These are phyloP conservation scores for Musa beccarii DNA, from an alignment of 176 grass and related monocot species.

Conservation along the genomic window DNA sequence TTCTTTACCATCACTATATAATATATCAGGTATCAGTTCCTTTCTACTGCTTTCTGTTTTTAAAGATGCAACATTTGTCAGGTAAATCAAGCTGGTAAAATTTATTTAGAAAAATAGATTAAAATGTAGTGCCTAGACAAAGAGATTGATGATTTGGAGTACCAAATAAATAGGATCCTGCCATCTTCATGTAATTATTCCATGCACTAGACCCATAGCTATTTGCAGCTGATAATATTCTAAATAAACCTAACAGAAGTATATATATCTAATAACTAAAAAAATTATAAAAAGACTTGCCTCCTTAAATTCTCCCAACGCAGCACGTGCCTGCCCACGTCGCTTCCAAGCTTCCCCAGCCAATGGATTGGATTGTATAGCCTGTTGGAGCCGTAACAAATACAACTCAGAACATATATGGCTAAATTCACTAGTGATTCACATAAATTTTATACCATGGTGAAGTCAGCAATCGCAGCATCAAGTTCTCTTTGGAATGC, in stretches of 20 bases:
- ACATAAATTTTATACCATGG: constrained; percentile 48
- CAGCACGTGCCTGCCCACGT: constrained; percentile 90
- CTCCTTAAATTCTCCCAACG: constrained; percentile 87
- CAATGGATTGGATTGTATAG: constrained; percentile 77
- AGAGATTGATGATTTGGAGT: neutral
- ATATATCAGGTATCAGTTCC: no score
- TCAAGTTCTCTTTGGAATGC: constrained; percentile 97
- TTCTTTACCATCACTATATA: neutral
- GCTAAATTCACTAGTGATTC: neutral
- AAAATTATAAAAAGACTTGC: constrained; percentile 18
- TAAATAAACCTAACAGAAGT: neutral
- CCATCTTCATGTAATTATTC: neutral
- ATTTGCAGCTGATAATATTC: neutral
- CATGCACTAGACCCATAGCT: neutral
- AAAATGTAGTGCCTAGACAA: neutral
- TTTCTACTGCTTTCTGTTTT: no score
- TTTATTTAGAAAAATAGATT: neutral
- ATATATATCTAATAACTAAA: neutral
- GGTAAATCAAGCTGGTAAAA: neutral
- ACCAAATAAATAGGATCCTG: neutral
- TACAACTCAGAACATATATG: neutral
- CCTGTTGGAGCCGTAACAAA: constrained; percentile 36
- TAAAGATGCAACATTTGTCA: neutral
- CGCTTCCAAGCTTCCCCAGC: constrained; percentile 97
- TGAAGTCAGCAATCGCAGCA: constrained; percentile 96